Evolutionary conservation across 148 eudicot genomes (phyloP).

Genomic region (Rhododendron kiyosumense): DNA sequence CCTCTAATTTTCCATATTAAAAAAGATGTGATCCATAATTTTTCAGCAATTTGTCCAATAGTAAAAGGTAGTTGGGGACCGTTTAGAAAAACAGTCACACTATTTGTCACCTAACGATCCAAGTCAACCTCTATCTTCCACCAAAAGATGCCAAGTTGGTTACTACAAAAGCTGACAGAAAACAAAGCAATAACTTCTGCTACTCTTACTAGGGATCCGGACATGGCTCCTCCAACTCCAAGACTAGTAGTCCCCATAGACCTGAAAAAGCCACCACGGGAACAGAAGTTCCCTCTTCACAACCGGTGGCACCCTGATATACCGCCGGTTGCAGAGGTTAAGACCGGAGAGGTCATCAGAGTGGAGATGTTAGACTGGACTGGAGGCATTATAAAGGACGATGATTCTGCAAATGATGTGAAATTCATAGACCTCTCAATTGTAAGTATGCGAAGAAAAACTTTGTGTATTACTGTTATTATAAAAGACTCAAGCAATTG

Average conservation of each 20-base stretch:
- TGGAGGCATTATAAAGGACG: conserved; percentile 57
- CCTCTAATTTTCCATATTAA: too few relatives aligned
- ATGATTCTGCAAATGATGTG: conserved; percentile 67
- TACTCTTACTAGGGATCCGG: background rate
- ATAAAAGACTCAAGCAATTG: background rate
- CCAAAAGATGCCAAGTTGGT: background rate
- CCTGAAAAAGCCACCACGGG: conserved; percentile 67
- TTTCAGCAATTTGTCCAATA: conserved; percentile 1
- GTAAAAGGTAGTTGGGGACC: background rate
- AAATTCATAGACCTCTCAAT: conserved; percentile 64
- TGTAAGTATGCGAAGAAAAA: conserved; percentile 29
- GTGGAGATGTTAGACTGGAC: conserved; percentile 93
- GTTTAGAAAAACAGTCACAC: background rate
- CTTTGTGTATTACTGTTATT: background rate
- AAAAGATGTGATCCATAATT: background rate
- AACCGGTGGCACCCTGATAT: conserved; percentile 92
- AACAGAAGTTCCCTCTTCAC: conserved; percentile 65
- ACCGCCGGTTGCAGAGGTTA: conserved; percentile 68
- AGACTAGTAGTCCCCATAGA: conserved; percentile 55
- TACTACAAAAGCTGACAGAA: background rate
- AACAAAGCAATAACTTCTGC: background rate
- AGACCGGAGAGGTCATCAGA: conserved; percentile 52
- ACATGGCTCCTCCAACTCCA: conserved; percentile 73
- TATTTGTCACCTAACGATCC: conserved; percentile 16
- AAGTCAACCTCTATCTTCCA: background rate